Base-by-base conservation (phyloP, 2,329 filamentous ascomycete genomes). In the Phoma sp. region DNA sequence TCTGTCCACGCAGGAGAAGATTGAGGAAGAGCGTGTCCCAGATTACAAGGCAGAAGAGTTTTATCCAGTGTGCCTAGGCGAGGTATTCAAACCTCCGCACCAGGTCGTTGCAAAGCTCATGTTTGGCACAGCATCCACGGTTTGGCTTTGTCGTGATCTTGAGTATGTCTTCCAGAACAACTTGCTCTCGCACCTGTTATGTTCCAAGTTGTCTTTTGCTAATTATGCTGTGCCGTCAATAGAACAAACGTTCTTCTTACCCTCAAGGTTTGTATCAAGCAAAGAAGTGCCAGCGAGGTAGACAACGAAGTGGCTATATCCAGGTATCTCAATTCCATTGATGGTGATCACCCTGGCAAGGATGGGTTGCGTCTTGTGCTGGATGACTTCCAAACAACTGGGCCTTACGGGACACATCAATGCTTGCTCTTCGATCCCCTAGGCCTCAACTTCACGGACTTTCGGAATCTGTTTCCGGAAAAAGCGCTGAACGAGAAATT, bases 111-210 rank as follows among this genome's bases (percentile, higher is more conserved):
- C 34, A 25, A 47, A 47, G 26, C 45, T 46, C 23, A 21, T 32
- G n/a, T 46, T 46, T 12, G 42, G 42, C n/a, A 39, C 45, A 10
- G 45, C 26, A 12, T 39, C 45, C 45, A 39, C 34, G 25, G 25
- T 47, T 26, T 47, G 45, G 45, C 45, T 47, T 39, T 47, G 45
- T 47, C 45, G 45, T 25, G 34, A 47, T 32, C 34, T 47, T 38
- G 45, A 21, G 34, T 47, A 39, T 18, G 29, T 33, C 28, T 14
- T 29, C 39, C 25, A 9, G 42, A 30, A 15, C n/a, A 14, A 9
- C 33, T 47, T 28, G 4, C 32, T 21, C 25, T 37, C 18, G 37
- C 32, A 37, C 18, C n/a, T n/a, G 4, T 20, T 12, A n/a, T 32
- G 5, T 2, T 23, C 25, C 10, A 15, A 29, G n/a, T 2, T 7